phyloP scores from a whole-genome alignment of 2,329 filamentous ascomycete species.

The Cephalotrichum gorgonifer region DNA sequence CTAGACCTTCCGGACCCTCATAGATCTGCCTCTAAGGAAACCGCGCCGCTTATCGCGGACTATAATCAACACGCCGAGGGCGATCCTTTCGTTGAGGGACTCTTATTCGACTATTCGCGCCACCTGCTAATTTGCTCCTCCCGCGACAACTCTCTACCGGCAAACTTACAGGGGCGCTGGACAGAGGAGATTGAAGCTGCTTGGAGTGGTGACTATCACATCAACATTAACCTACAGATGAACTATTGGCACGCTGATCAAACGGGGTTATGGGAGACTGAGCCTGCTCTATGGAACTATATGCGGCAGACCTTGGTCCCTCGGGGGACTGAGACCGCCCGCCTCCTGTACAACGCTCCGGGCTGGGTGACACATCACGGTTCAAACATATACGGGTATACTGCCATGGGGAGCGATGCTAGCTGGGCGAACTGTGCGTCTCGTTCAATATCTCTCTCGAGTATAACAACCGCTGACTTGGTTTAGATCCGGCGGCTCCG shows the following conservation, averaged over 20 bases:
- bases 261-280: conserved; percentile 35
- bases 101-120: conserved; percentile 42
- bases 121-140: conserved; percentile 46
- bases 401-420: conserved; percentile 23
- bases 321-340: conserved; percentile 40
- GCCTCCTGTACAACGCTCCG: conserved; percentile 38
- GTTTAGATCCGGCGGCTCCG: conserved; percentile 32
- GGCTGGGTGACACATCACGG: conserved; percentile 49
- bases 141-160: conserved; percentile 37
- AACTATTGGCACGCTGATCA: conserved; percentile 48
- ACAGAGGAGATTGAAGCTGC: conserved; percentile 26
- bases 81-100: conserved; percentile 40
- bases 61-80: conserved; percentile 21
- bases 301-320: conserved; percentile 44
- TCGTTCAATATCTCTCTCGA: neutral
- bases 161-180: conserved; percentile 49
- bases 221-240: conserved; percentile 52
- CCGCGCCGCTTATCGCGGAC: conserved; percentile 18
- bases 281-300: conserved; percentile 38
- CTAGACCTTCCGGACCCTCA: conserved; percentile 33
- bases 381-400: conserved; percentile 49
- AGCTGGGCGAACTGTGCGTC: conserved; percentile 21
- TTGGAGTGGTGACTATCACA: conserved; percentile 44
- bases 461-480: conserved; percentile 16
- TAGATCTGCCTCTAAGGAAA: conserved; percentile 27